phyloP scores from a whole-genome alignment of 352 stramenopile genomes.

The Phytophthora citricola region DNA sequence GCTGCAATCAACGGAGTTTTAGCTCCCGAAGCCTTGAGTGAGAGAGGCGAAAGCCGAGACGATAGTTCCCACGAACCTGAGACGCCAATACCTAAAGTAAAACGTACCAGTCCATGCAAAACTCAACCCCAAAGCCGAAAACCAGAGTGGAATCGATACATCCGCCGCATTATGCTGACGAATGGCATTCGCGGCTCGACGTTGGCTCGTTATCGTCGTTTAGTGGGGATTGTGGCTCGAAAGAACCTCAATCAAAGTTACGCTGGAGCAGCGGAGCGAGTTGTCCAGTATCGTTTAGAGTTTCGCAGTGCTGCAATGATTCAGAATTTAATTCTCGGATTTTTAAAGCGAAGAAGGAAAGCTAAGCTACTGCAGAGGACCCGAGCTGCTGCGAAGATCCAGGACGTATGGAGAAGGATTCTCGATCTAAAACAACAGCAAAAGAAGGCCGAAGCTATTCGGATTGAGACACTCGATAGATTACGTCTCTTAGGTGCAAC shows the following conservation, averaged over 20 bases:
- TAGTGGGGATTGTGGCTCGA: constrained; percentile 44
- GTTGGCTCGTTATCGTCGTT: constrained; percentile 43
- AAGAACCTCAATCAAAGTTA: constrained; percentile 30
- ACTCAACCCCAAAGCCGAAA: constrained; percentile 9
- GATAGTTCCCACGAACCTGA: constrained; percentile 9
- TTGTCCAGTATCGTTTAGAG: constrained; percentile 31
- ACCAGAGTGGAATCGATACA: constrained; percentile 28
- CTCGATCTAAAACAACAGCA: constrained; percentile 6
- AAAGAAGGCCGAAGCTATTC: constrained; percentile 9
- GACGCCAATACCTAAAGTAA: constrained; percentile 10
- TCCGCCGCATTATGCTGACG: constrained; percentile 32
- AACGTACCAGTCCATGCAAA: constrained; percentile 21
- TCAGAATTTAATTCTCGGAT: constrained; percentile 17
- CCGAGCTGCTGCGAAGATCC: constrained; percentile 21
- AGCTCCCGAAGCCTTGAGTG: constrained; percentile 4
- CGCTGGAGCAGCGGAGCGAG: constrained; percentile 18
- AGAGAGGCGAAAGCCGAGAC: constrained; percentile 8
- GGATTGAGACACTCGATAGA: constrained; percentile 5
- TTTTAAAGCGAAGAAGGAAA: constrained; percentile 28
- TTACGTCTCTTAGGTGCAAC: constrained; percentile 6
- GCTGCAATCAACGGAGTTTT: constrained; percentile 29
- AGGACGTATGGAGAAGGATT: constrained; percentile 14
- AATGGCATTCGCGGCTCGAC: constrained; percentile 42
- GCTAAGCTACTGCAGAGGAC: constrained; percentile 10
- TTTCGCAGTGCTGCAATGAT: constrained; percentile 22